Evolutionary conservation across 1,284 basidiomycete species (phyloP), one percentile per base, ranked within the genome.

Genomic region (Cryptococcus hybrid): DNA sequence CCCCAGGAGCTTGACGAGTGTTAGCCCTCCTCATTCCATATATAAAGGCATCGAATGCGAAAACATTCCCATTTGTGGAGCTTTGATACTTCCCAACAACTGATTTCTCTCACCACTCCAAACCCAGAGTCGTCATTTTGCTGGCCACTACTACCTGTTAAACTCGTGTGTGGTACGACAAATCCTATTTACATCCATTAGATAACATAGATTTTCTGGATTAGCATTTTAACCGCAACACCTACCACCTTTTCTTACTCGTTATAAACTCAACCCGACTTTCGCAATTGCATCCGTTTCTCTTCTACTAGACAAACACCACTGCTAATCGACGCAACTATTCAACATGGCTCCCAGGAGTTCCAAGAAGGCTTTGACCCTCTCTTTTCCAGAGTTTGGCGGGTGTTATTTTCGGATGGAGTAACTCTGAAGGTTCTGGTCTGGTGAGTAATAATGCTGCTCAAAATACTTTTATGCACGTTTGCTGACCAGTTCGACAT

Each of bases 311-410:
- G 30, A 30, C 4, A 46, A 47, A 30, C 52, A 61, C 43, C 46
- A 39, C 7, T 30, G 35, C 18, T 39, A 30, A 8, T n/a, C 49
- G 12, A 36, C 8, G 8, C 50, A 35, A 39, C 56, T 40, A 7
- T 34, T 49, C 55, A 62, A 44, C 24, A 63, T 65, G 61, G 38
- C 61, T 12, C 18, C 60, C 47, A 56, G 65, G 51, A 67, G 62
- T 43, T 65, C 59, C 54, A 66, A 64, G 57, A 68, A 68, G 51
- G 69, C 69, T 15, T 55, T 70, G 61, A 65, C 62, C 35, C 60
- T 74, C 51, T 59, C 71, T 74, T 6, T 71, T 73, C 63, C 73
- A 74, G 54, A 66, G 63, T 57, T 61, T 73, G 37, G 73, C 71
- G 1, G 73, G 73, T 45, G 67, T 74, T 46, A 68, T 74, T 52